These are phyloP conservation scores for Darksidea phi DNA, from an alignment of 495 filamentous ascomycete genomes.

Conservation along the genomic window DNA sequence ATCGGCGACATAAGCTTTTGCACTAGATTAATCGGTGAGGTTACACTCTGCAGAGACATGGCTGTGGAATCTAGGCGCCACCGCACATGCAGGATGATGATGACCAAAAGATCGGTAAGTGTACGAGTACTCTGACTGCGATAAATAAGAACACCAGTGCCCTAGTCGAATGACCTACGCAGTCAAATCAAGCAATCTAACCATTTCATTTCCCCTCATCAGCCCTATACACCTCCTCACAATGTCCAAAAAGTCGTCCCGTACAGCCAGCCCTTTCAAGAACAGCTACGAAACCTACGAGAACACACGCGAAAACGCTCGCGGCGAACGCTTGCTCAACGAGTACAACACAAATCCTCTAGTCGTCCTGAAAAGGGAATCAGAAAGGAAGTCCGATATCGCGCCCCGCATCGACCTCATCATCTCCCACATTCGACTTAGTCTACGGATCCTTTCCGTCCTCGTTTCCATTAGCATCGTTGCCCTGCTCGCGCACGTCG, in stretches of 20 bases:
- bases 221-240: background rate
- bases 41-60: too few relatives aligned
- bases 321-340: background rate
- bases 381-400: background rate
- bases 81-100: background rate
- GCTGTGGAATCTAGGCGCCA: background rate
- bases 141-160: background rate
- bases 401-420: background rate
- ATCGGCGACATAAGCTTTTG: background rate
- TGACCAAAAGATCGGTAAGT: background rate
- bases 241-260: background rate
- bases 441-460: slow-evolving; percentile 1
- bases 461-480: slow-evolving; percentile 1
- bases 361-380: background rate
- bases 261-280: background rate
- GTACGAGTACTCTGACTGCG: background rate
- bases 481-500: background rate
- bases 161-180: background rate
- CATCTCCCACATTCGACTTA: background rate
- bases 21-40: background rate
- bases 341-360: background rate
- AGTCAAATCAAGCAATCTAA: background rate
- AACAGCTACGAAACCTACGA: background rate
- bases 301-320: background rate
- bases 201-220: background rate